These are phyloP conservation scores for Vitis cinerea DNA, from an alignment of 164 flowering plant genomes.

Conservation along the genomic window DNA sequence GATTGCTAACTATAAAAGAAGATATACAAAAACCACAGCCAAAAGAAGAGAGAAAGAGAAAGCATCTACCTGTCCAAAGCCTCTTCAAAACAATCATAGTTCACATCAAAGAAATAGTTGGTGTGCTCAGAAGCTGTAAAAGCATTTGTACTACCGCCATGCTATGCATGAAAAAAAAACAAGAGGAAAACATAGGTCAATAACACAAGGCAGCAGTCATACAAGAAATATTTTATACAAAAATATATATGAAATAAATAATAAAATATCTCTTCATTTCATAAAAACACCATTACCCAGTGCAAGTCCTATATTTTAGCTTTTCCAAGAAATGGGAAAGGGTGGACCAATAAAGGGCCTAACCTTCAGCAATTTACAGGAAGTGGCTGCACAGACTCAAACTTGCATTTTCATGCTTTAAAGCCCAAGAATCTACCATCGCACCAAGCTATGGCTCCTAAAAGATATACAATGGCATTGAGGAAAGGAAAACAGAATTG, in stretches of 20 bases:
- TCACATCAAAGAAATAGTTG: slow-evolving; percentile 68
- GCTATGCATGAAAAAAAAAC: slow-evolving; percentile 32
- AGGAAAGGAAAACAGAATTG: not conserved
- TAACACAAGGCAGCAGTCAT: not conserved
- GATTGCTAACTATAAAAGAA: slow-evolving; percentile 1
- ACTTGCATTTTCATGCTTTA: too few relatives aligned
- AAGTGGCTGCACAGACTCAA: too few relatives aligned
- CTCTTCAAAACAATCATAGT: slow-evolving; percentile 61
- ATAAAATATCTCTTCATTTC: not conserved
- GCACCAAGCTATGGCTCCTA: too few relatives aligned
- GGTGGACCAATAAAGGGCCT: too few relatives aligned
- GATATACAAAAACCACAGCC: not conserved
- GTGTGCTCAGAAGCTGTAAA: slow-evolving; percentile 65
- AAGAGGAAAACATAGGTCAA: not conserved
- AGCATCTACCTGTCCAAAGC: slow-evolving; percentile 66
- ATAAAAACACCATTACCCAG: not conserved
- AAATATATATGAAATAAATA: not conserved
- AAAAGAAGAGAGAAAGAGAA: slow-evolving; percentile 4
- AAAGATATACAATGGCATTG: not conserved
- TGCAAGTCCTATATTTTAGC: too few relatives aligned
- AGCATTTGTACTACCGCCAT: slow-evolving; percentile 78
- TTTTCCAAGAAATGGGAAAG: too few relatives aligned
- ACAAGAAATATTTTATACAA: not conserved
- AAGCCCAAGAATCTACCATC: too few relatives aligned
- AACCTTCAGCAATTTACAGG: too few relatives aligned